Evolutionary conservation across 345 rosid species (phyloP), one percentile per base, ranked within the genome.

Genomic region (Melastoma malabathricum): DNA sequence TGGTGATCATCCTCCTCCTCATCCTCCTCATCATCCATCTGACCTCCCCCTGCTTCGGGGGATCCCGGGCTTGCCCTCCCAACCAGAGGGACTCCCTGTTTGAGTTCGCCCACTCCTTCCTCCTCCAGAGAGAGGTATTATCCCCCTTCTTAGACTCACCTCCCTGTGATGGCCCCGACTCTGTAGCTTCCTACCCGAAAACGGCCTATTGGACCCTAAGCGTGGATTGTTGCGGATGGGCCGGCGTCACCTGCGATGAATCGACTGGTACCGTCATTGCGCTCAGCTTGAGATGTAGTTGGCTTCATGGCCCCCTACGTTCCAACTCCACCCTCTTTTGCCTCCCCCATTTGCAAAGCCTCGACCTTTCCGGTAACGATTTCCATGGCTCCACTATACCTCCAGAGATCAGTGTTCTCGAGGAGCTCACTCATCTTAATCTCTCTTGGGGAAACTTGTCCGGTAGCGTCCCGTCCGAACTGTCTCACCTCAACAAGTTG

Each of bases 401-500:
- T 23, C 17, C 64, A 0, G 18, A 3, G 16, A 15, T 61, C 7
- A 41, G 53, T 39, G 17, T 3, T 10, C 39, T 60, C 3, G 3
- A 10, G 4, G 14, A 25, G 7, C 3, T 54, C 47, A 52, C 39
- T 1, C 64, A 46, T 15, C 64, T 61, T 15, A 52, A 54, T 46
- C 48, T 61, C 38, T 47, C 54, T 9, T 0, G 0, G 0, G 46
- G 53, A 0, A 5, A 2, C 3, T 47, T 60, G 34, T 46, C 2
- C 0, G 59, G 64, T 5, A 0, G 2, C 9, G 18, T 52, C 2
- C 57, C 39, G 1, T 3, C 3, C 29, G 46, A 52, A 51, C 16
- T 59, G n/a, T 59, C 63, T 5, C 18, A 38, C 16, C 59, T 61
- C n/a, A 45, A 38, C 23, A 61, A 54, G 5, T 23, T 61, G 10